Evolutionary conservation across 176 grass and related monocot genomes (phyloP).

Genomic region (Ensete glaucum): DNA sequence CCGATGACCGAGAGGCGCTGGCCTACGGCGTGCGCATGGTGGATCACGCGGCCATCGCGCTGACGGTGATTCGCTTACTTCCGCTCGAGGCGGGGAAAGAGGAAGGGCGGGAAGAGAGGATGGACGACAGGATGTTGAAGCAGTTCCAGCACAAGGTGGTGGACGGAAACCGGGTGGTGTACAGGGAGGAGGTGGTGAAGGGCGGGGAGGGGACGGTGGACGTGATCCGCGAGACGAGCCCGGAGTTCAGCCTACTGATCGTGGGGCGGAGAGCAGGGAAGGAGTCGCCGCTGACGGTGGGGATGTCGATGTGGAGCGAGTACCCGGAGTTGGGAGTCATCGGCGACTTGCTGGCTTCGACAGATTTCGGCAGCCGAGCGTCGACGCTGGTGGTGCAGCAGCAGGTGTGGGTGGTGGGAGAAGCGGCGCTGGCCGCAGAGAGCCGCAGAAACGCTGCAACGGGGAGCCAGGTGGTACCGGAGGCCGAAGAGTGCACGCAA

Average conservation of each 20-base stretch:
- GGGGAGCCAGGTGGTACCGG: too few species aligned
- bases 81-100: constrained; percentile 23
- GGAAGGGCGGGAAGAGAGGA: constrained; percentile 20
- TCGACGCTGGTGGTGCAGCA: constrained; percentile 79
- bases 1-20: constrained; percentile 74
- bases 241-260: constrained; percentile 42
- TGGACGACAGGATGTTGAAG: constrained; percentile 43
- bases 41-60: constrained; percentile 35
- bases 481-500: too few species aligned
- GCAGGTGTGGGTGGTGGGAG: constrained; percentile 36
- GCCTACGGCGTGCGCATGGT: constrained; percentile 57
- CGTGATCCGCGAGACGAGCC: constrained; percentile 32
- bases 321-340: constrained; percentile 73
- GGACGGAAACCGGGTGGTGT: constrained; percentile 35
- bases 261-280: constrained; percentile 48
- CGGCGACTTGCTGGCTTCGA: constrained; percentile 58
- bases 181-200: constrained; percentile 35
- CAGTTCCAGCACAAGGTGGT: constrained; percentile 34
- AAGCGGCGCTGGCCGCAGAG: too few species aligned
- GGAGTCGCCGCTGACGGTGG: constrained; percentile 36
- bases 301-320: constrained; percentile 80
- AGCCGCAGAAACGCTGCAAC: too few species aligned
- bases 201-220: constrained; percentile 52
- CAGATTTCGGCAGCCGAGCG: constrained; percentile 45
- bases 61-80: constrained; percentile 46